phyloP scores from a whole-genome alignment of 2,329 filamentous ascomycete species.

The Hypoxylon sp. region DNA sequence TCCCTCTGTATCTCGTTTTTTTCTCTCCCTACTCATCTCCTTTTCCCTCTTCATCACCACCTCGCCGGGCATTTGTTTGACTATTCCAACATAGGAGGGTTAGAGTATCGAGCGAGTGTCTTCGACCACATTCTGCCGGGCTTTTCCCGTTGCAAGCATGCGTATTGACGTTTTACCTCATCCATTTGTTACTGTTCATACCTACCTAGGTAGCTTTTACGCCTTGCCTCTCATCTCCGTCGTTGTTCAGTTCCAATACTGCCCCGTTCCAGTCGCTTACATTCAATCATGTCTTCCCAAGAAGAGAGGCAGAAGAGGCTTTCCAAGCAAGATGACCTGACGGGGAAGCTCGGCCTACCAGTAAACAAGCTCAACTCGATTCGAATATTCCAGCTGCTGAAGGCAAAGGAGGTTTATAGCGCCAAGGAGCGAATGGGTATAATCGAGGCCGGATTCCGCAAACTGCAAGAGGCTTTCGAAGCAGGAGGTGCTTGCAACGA shows the following conservation, averaged over 20 bases:
- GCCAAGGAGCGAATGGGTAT: constrained; percentile 20
- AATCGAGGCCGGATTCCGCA: constrained; percentile 16
- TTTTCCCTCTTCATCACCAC: not conserved
- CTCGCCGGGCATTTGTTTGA: not conserved
- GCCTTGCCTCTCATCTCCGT: not conserved
- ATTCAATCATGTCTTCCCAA: constrained; percentile 21
- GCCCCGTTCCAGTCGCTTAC: not conserved
- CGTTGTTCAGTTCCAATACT: not conserved
- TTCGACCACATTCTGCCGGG: not conserved
- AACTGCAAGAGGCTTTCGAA: constrained; percentile 16
- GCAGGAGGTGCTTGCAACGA: constrained; percentile 8
- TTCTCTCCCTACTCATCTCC: not conserved
- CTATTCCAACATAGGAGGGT: not conserved
- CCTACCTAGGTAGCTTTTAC: not conserved
- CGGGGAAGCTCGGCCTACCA: constrained; percentile 30
- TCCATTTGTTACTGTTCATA: not conserved
- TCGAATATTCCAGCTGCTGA: constrained; percentile 32
- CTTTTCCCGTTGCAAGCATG: not conserved
- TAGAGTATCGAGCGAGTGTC: not conserved
- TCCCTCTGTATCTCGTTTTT: not conserved
- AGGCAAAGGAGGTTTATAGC: constrained; percentile 31
- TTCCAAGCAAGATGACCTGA: constrained; percentile 3
- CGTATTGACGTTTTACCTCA: not conserved
- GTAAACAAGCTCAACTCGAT: constrained; percentile 23
- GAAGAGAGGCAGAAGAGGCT: constrained; percentile 22